Evolutionary conservation across 805 yeast species (phyloP), one percentile per base, ranked within the genome.

Genomic region (Saccharomyces kudriavzevii): DNA sequence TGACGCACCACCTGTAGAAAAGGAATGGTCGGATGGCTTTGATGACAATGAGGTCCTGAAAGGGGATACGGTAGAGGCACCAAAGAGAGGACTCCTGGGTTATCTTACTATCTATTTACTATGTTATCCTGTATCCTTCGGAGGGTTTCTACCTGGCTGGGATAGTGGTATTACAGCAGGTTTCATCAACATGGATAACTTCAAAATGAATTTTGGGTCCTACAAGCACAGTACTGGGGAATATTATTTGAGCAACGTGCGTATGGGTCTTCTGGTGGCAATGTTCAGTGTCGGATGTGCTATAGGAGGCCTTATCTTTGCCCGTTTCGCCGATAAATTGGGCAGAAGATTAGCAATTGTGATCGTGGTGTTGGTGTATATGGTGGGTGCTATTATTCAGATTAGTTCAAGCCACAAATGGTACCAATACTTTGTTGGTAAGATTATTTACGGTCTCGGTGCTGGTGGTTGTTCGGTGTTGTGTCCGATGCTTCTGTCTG

Each of bases 101-200:
- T 35, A 35, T 4, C 43, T 35, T 5, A 43, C 49, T 22, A 56
- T 64, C 25, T 63, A 66, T 58, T 46, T 74, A 17, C 61, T 80
- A 54, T 35, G 43, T 17, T 17, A 17, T 35, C 43, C 43, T 17
- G 77, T 82, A 52, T 83, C 85, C 13, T 82, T 81, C 56, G 84
- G 85, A 63, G 87, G 87, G 43, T 82, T 79, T 64, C 81, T 81
- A 40, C 82, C 81, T 60, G 87, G 87, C 50, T 82, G 81, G 73
- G 87, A 82, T 69, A 82, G 87, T 27, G 87, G 87, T 69, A 81
- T 84, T 55, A 79, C 82, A 63, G 80, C 84, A 10, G 86, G 86
- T 55, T 80, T 82, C 57, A 80, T 81, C 40, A 78, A 80, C 62
- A 77, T 82, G 83, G 61, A 74, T n/a, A 81, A 81, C 56, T 81